Evolutionary conservation across 805 yeast genomes (phyloP).

Genomic region (Cyberlindnera americana): DNA sequence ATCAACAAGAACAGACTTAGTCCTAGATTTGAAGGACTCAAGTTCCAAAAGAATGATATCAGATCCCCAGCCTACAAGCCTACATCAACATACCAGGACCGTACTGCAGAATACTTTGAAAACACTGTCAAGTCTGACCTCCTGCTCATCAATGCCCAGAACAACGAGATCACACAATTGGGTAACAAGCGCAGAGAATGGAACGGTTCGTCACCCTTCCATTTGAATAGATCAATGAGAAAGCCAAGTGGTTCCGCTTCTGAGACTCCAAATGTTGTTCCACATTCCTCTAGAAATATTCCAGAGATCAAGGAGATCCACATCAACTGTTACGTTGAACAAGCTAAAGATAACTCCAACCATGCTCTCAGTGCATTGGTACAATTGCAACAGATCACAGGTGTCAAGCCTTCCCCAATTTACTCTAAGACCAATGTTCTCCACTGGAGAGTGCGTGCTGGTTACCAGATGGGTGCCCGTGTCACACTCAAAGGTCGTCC

Average conservation of each 20-base stretch:
- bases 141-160: constrained; percentile 71
- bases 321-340: constrained; percentile 73
- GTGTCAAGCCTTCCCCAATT: constrained; percentile 70
- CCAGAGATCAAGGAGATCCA: constrained; percentile 69
- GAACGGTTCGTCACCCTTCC: constrained; percentile 87
- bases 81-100: constrained; percentile 67
- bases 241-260: constrained; percentile 74
- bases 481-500: constrained; percentile 72
- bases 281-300: constrained; percentile 62
- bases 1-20: constrained; percentile 72
- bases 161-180: constrained; percentile 46
- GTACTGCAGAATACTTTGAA: constrained; percentile 71
- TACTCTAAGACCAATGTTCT: constrained; percentile 78
- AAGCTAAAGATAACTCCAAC: constrained; percentile 67
- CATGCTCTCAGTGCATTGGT: constrained; percentile 71
- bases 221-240: constrained; percentile 72
- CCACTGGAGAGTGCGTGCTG: constrained; percentile 81
- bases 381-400: constrained; percentile 92
- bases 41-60: constrained; percentile 67
- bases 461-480: constrained; percentile 89
- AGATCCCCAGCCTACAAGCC: constrained; percentile 80
- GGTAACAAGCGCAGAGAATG: constrained; percentile 81
- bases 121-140: constrained; percentile 76
- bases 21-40: constrained; percentile 67
- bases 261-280: constrained; percentile 70